Evolutionary conservation across 2,329 filamentous ascomycete genomes (phyloP).

Genomic region (Calonectria hongkongensis): DNA sequence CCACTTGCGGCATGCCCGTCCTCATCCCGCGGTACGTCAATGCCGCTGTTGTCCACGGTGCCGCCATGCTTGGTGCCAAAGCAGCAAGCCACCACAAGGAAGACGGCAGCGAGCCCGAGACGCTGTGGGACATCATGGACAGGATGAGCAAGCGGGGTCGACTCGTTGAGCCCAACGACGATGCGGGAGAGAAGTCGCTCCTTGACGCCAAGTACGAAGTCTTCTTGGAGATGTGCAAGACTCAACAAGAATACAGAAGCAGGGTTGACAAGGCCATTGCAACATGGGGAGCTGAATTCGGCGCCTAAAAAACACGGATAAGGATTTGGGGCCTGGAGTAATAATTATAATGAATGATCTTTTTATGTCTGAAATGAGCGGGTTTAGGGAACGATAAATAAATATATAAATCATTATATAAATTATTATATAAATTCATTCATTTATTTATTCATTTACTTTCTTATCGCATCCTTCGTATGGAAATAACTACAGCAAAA

Average conservation of each 20-base stretch:
- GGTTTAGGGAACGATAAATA: neutral
- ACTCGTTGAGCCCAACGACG: constrained; percentile 83
- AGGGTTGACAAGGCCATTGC: constrained; percentile 80
- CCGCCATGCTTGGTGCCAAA: constrained; percentile 97
- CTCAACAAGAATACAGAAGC: constrained; percentile 87
- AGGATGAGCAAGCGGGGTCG: constrained; percentile 96
- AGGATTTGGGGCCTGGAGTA: constrained; percentile 15
- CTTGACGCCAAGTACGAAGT: constrained; percentile 93
- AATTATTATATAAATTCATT: too few species aligned
- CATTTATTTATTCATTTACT: too few species aligned
- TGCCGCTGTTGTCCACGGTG: constrained; percentile 97
- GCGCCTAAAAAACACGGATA: constrained; percentile 46
- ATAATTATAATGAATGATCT: constrained; percentile 44
- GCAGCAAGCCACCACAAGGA: constrained; percentile 89
- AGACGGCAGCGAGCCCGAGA: constrained; percentile 82
- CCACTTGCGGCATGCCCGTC: constrained; percentile 93
- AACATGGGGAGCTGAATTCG: constrained; percentile 60
- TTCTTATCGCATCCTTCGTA: too few species aligned
- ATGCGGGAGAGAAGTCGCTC: constrained; percentile 84
- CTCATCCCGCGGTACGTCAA: constrained; percentile 95
- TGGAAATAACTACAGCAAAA: too few species aligned
- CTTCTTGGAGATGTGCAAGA: constrained; percentile 93
- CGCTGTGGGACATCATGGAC: constrained; percentile 97
- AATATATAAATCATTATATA: too few species aligned
- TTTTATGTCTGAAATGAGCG: constrained; percentile 25